Conservation (phyloP, 2,329 filamentous ascomycete species). For the Atkinsonella texensis region DNA sequence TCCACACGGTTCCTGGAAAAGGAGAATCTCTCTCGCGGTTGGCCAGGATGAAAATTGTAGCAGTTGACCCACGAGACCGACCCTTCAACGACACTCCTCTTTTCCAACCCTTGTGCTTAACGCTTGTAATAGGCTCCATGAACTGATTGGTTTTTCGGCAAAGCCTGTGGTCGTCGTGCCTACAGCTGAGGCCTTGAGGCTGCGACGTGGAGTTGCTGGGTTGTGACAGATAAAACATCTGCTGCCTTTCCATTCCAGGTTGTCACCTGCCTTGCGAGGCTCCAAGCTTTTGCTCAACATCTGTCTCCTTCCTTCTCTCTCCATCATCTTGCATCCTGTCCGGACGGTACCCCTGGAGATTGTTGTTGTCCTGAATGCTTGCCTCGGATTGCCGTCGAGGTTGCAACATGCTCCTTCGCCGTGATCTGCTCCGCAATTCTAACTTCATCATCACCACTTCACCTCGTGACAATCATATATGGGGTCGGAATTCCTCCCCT, state of each 20-base stretch:
- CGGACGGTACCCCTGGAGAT: not conserved
- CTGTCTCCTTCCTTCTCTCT: slow-evolving; percentile 3
- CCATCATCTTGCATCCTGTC: not conserved
- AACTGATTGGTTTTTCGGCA: not conserved
- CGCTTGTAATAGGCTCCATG: not conserved
- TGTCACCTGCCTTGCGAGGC: not conserved
- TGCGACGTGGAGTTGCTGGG: not conserved
- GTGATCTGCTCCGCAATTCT: not conserved
- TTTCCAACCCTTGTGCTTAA: too few relatives aligned
- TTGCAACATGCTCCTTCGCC: not conserved
- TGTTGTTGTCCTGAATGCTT: not conserved
- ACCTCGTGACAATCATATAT: not conserved
- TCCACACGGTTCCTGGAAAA: too few relatives aligned
- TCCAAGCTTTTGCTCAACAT: not conserved
- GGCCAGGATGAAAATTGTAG: too few relatives aligned
- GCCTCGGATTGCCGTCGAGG: not conserved
- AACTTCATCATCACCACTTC: not conserved
- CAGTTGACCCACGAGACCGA: too few relatives aligned
- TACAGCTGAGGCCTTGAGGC: not conserved
- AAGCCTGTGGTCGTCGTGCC: not conserved
- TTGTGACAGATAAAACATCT: not conserved
- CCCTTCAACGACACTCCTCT: too few relatives aligned
- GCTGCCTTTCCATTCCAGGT: not conserved
- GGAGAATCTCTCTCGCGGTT: too few relatives aligned
- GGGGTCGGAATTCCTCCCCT: not conserved